A percentile compares a stretch with the other conserved stretches of the same genome.
Conservation (phyloP, 768 basidiomycete species). For the Tricholomella constricta region DNA sequence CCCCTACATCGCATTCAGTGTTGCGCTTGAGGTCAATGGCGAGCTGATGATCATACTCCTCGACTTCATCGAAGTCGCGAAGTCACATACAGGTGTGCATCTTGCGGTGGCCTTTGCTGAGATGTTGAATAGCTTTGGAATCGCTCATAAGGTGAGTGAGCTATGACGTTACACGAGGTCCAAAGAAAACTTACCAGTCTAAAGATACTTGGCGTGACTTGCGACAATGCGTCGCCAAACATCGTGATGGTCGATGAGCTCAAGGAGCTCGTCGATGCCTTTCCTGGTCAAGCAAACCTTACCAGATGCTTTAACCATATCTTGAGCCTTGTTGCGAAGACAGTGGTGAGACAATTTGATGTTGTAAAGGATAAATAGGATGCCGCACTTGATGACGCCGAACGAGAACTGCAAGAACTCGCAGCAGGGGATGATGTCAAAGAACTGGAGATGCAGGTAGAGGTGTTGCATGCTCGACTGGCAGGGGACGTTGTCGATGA, state of each 20-base stretch:
- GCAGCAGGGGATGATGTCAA: constrained; percentile 13
- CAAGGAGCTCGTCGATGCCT: constrained; percentile 15
- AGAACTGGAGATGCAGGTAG: constrained; percentile 10
- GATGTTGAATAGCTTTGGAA: constrained; percentile 36
- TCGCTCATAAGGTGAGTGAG: constrained; percentile 32
- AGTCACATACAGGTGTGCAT: constrained; percentile 35
- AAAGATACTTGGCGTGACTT: constrained; percentile 34
- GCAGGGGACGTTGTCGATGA: constrained; percentile 14
- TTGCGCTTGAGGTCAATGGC: constrained; percentile 22
- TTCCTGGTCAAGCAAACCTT: constrained; percentile 25
- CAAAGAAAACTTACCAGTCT: background rate
- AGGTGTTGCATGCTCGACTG: constrained; percentile 10
- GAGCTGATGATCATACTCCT: constrained; percentile 13
- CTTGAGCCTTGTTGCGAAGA: constrained; percentile 37
- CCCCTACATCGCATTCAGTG: constrained; percentile 23
- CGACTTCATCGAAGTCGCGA: constrained; percentile 35
- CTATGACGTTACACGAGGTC: background rate
- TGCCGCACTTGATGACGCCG: constrained; percentile 5
- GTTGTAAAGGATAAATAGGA: constrained; percentile 17
- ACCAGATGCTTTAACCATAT: constrained; percentile 41
- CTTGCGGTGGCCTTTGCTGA: constrained; percentile 34
- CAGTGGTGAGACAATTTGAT: constrained; percentile 34
- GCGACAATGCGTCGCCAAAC: constrained; percentile 39
- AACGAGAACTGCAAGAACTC: constrained; percentile 12
- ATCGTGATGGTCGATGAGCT: constrained; percentile 35